Evolutionary conservation across 1,139 yeast genomes (phyloP).

Genomic region (Magnusiomyces paraingens): DNA sequence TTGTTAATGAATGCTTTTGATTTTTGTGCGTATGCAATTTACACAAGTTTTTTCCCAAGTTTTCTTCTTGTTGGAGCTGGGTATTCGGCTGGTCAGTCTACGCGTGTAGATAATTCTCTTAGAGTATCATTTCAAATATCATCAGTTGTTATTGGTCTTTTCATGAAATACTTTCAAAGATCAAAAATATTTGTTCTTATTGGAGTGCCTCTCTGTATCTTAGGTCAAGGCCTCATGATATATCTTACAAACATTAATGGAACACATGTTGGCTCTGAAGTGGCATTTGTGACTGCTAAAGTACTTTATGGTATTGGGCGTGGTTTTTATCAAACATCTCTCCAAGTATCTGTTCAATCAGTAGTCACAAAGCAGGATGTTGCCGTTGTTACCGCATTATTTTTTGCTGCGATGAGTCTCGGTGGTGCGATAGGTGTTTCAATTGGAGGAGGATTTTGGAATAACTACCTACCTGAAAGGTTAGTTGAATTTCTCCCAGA

Average conservation of each 20-base stretch:
- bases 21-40: constrained; percentile 12
- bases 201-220: constrained; percentile 14
- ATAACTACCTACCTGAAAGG: constrained; percentile 23
- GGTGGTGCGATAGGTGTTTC: constrained; percentile 33
- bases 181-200: constrained; percentile 10
- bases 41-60: constrained; percentile 14
- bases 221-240: constrained; percentile 16
- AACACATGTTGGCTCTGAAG: constrained; percentile 6
- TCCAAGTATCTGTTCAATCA: constrained; percentile 22
- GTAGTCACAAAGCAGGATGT: constrained; percentile 20
- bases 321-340: constrained; percentile 21
- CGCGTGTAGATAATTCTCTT: constrained; percentile 14
- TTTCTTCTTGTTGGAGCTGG: constrained; percentile 15
- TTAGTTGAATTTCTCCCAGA: constrained; percentile 20
- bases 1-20: constrained; percentile 12
- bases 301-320: constrained; percentile 23
- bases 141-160: constrained; percentile 14
- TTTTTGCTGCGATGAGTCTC: constrained; percentile 20
- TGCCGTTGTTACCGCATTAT: constrained; percentile 23
- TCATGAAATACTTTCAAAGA: constrained; percentile 14
- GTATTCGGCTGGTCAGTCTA: constrained; percentile 12
- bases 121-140: constrained; percentile 15
- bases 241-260: constrained; percentile 11
- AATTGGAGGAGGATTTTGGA: constrained; percentile 31
- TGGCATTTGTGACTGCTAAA: constrained; percentile 18